Base-by-base conservation (phyloP, 2,329 filamentous ascomycete species). In the Xylaria sp. region DNA sequence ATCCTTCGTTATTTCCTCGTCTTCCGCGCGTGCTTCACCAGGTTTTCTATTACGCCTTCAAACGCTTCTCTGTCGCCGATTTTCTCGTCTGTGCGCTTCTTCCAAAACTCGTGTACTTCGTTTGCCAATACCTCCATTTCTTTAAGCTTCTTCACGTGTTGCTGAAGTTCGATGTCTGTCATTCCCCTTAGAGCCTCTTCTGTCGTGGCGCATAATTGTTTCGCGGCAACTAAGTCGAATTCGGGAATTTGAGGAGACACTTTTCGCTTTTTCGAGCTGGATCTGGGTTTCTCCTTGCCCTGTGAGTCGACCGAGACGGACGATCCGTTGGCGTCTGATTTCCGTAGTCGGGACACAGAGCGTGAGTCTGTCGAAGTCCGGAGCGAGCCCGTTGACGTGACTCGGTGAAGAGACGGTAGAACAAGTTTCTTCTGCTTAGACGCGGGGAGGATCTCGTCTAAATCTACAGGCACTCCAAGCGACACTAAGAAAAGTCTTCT, bases 361-460 rank as follows among this genome's bases (percentile, higher is more conserved):
- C 85, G 83, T 4, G 83, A 84, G 68, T 89, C 87, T 30, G 82
- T 82, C 3, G 88, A 90, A 19, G 82, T 85, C 48, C 87, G 83
- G 39, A 83, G 85, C 30, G 83, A 91, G 70, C 78, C 82, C 61
- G 79, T 85, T 69, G 80, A 85, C 58, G 81, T 85, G 78, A 79
- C 74, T 17, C 78, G 79, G 64, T 83, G 82, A 19, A 83, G 75
- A 5, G 94, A 97, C 0, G 96, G 96, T 1, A 99, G 86, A 4
- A 99, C 88, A 19, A 99, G 90, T 79, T 98, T 98, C 86, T 98
- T 98, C 79, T 99, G 96, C 81, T 98, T 98, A 12, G 93, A 97
- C 0, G 95, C 94, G 0, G 96, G 96, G 7, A 99, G 88, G 64
- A 99, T 98, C 82, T 99, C 96, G 80, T 99, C 96, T 0, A 99